Base-by-base conservation (phyloP, 2,329 filamentous ascomycete genomes). In the Fusarium sacchari region DNA sequence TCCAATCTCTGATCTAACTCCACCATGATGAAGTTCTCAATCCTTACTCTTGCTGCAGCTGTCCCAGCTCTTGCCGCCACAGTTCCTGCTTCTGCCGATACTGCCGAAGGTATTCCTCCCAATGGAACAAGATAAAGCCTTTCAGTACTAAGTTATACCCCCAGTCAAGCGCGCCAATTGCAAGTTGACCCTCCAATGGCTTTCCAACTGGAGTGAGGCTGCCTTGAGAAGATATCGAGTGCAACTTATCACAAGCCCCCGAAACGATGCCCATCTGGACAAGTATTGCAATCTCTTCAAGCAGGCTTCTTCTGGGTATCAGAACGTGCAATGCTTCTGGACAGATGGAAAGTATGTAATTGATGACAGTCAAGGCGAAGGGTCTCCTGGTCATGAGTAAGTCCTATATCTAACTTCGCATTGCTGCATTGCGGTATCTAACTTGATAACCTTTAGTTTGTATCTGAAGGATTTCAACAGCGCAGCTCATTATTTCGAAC, bases 221-320 rank as follows among this genome's bases (percentile, higher is more conserved):
- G 60, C 53, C 20, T 14, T 60, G 43, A 60, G 60, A 26, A 42
- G 53, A 60, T 63, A 63, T n/a, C 43, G 60, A 15, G 60, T 63
- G 0, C 20, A 30, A 15, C 60, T 64, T 6, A 64, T 60, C 10
- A 64, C 60, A 5, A 44, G 18, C 5, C 60, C 60, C 1, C 60
- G 60, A 36, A 60, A 64, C 1, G 60, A 64, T 37, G 28, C 37
- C 1, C 55, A 64, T 7, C 39, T 64, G 6, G 10, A 50, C 3
- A 22, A 64, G 11, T 64, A 10, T 6, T 63, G 60, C 5, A 18
- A 28, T 17, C 52, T 59, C 11, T 15, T 36, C 1, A 63, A 59
- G 15, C 17, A 11, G 4, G 11, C 15, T 28, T 26, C 60, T 0
- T 2, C 7, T 5, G 42, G 55, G 1, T 15, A 6, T 22, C 13